Base-by-base conservation (phyloP, 2,329 filamentous ascomycete genomes). In the Colletotrichum eleusines region DNA sequence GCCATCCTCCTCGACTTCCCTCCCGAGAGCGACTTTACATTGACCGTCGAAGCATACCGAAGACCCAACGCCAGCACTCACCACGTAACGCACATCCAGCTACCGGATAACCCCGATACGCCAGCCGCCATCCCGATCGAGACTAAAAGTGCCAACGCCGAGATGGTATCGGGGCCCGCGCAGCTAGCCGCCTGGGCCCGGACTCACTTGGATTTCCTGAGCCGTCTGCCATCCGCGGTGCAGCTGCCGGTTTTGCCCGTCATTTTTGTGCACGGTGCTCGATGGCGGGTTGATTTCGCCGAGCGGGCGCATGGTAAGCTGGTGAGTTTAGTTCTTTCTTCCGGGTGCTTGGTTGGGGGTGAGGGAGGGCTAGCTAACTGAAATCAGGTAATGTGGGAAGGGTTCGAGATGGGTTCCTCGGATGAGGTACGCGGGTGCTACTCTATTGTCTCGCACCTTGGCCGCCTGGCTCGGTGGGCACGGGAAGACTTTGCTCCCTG, bases 121-220 rank as follows among this genome's bases (percentile, higher is more conserved):
- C 60, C 48, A 12, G 33, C 40, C 33, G 18, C 33, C 16, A 8
- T 63, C 35, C 38, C 60, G 0, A 42, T 63, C 2, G 23, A 63
- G 40, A 63, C 60, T 63, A 63, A 54, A 46, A 63, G 60, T 20
- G 60, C 60, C 4, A 53, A n/a, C n/a, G 48, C 18, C 3, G 9
- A 53, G 5, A 7, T n/a, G 0, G 23, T 63, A 1, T 16, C 14
- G 1, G 60, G 60, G 0, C 60, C 31, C 0, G 48, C 44, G 2
- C 48, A 53, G 60, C 60, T 63, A 6, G 60, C 46, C n/a, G 53
- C 60, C 5, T 63, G 33, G 60, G 60, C 46, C 2, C 48, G 33
- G 0, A 33, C 48, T 14, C 60, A 54, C 46, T 63, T 63, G 26
- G 33, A 18, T 2, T 48, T 44, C 31, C 60, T 63, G 1, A 23